Evolutionary conservation across 2,329 filamentous ascomycete genomes (phyloP), one percentile per base, ranked within the genome.

Genomic region (Colletotrichum ledebouriae): DNA sequence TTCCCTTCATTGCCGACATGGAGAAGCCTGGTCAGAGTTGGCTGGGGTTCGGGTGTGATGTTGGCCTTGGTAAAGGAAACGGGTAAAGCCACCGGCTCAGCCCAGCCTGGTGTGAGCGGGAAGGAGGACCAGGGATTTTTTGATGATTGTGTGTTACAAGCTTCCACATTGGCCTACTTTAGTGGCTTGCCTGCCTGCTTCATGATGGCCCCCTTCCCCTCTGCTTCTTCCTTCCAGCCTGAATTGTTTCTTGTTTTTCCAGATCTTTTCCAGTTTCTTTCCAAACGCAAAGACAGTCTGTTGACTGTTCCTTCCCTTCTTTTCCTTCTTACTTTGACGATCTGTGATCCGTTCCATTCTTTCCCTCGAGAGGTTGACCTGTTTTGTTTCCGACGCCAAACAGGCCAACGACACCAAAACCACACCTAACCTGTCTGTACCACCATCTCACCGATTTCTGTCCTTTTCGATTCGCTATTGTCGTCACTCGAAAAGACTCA

Each of bases 281-380:
- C 67, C 66, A 56, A 33, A 65, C 29, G 41, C 33, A 53, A 42
- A 33, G 69, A 71, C 69, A 56, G 59, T 69, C 59, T 53, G 37
- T 56, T 33, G 63, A 58, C 65, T 59, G 50, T 69, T 61, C 52
- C 42, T 70, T 72, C 52, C 61, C 60, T 70, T 68, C 56, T 52
- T 64, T 69, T 67, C 34, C 61, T 39, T 34, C 20, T 10, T n/a
- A 17, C 39, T 25, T 37, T 53, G 63, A 67, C 52, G 68, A 67
- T 65, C 68, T 71, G 65, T 57, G 62, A 70, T 71, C 60, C 15
- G 60, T 69, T 69, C 59, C 65, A 57, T 65, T 70, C 69, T 56
- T 69, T 69, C 49, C 49, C 39, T 42, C 9, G 2, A 55, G 59
- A 59, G 55, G 29, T 44, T 13, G 49, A 37, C 47, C 46, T 47